Conservation (phyloP, 371 early-diverging fungal genomes). For the Apophysomyces variabilis region DNA sequence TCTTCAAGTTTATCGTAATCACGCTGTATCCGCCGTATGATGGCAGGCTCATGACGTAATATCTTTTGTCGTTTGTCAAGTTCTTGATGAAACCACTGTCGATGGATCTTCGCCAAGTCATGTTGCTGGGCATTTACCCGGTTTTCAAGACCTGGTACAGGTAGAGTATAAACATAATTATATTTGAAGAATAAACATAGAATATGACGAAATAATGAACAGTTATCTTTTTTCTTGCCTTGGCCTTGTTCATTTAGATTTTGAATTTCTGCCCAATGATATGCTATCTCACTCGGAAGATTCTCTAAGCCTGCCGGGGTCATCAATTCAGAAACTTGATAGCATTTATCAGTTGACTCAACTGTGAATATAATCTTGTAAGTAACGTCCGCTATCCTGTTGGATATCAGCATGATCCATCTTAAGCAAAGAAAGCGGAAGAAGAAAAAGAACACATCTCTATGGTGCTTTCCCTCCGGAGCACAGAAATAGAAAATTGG, state of each 20-base stretch:
- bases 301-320: constrained; percentile 46
- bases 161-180: background rate
- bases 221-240: constrained; percentile 23
- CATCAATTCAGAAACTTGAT: background rate
- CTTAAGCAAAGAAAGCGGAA: constrained; percentile 4
- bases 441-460: constrained; percentile 7
- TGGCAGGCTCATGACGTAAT: constrained; percentile 37
- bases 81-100: constrained; percentile 46
- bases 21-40: constrained; percentile 41
- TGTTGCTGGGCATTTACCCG: constrained; percentile 39
- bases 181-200: background rate
- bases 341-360: constrained; percentile 11
- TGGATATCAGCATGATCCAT: constrained; percentile 37
- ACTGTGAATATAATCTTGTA: constrained; percentile 53
- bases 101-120: constrained; percentile 45
- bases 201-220: background rate
- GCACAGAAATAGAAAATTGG: constrained; percentile 5
- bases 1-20: constrained; percentile 49
- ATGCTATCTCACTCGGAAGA: constrained; percentile 57
- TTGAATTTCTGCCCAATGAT: constrained; percentile 54
- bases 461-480: constrained; percentile 5
- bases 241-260: constrained; percentile 44
- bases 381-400: constrained; percentile 48
- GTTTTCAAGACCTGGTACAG: constrained; percentile 33
- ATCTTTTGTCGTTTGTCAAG: constrained; percentile 35